Conservation (phyloP, 1,284 basidiomycete genomes). For the Caloboletus firmus region DNA sequence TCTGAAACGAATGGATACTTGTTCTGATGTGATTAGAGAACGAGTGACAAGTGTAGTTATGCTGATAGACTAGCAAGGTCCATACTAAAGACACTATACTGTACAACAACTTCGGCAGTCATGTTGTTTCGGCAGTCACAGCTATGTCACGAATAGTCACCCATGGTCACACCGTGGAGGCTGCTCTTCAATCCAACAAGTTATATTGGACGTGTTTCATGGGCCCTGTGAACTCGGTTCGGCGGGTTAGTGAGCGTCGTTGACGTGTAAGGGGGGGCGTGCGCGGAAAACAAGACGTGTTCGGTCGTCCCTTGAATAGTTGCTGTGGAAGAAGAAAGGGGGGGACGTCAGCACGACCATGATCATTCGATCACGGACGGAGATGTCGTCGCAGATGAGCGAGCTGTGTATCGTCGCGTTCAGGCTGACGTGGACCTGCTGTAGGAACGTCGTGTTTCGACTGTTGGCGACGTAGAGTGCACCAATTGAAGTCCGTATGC, state of each 20-base stretch:
- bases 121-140: no score
- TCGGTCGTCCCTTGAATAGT: slow-evolving; percentile 43
- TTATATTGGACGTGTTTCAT: slow-evolving; percentile 46
- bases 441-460: slow-evolving; percentile 38
- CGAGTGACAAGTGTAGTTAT: neutral
- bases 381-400: slow-evolving; percentile 40
- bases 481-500: slow-evolving; percentile 51
- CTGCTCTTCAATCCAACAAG: slow-evolving; percentile 42
- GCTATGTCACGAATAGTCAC: no score
- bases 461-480: slow-evolving; percentile 43
- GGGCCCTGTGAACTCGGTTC: slow-evolving; percentile 28
- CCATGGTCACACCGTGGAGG: no score
- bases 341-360: slow-evolving; percentile 2
- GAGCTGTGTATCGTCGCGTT: slow-evolving; percentile 45
- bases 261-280: no score
- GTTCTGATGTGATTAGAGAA: neutral
- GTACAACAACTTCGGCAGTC: no score
- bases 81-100: slow-evolving; percentile 14
- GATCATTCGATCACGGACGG: no score
- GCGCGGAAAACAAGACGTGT: neutral
- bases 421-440: slow-evolving; percentile 51
- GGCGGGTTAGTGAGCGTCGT: neutral
- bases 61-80: neutral
- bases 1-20: slow-evolving; percentile 16
- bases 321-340: slow-evolving; percentile 28